phyloP scores from a whole-genome alignment of 1,284 basidiomycete species.

The Ustilago crameri region DNA sequence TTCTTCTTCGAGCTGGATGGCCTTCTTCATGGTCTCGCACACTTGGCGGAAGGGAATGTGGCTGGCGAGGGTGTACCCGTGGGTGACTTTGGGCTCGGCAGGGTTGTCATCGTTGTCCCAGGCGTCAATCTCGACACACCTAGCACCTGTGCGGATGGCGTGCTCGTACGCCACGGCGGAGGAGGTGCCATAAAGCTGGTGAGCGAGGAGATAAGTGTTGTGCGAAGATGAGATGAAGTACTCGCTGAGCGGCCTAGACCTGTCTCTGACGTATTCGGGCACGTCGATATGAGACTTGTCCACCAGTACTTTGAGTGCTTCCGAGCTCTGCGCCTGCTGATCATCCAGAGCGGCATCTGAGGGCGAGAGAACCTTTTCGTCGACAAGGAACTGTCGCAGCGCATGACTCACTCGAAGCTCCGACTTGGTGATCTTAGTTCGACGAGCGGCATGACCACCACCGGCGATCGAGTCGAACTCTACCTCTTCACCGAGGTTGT shows the following conservation, averaged over 20 bases:
- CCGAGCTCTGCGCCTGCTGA: conserved; percentile 11
- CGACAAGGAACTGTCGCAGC: conserved; percentile 44
- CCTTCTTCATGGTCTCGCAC: conserved; percentile 50
- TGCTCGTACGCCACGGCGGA: conserved; percentile 74
- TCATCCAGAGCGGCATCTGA: conserved; percentile 36
- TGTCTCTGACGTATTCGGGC: conserved; percentile 51
- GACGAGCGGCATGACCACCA: conserved; percentile 56
- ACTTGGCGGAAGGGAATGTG: conserved; percentile 53
- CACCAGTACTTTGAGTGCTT: conserved; percentile 42
- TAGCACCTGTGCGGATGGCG: conserved; percentile 73
- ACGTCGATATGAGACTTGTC: conserved; percentile 54
- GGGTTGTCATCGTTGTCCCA: conserved; percentile 72
- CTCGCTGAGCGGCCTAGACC: conserved; percentile 47
- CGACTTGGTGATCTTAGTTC: conserved; percentile 49
- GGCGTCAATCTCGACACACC: conserved; percentile 78
- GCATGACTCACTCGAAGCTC: conserved; percentile 57
- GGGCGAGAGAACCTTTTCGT: conserved; percentile 37
- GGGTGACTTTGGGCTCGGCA: conserved; percentile 74
- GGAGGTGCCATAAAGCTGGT: conserved; percentile 74
- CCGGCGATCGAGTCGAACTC: conserved; percentile 56
- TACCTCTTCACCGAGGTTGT: conserved; percentile 58
- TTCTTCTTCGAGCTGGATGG: conserved; percentile 36
- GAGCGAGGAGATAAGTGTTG: conserved; percentile 74
- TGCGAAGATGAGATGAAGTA: conserved; percentile 72
- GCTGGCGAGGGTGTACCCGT: conserved; percentile 65